Percentiles rank a stretch among this genome's conserved stretches.
Conservation (phyloP, 352 stramenopile species). For the Aphanomyces invadans region DNA sequence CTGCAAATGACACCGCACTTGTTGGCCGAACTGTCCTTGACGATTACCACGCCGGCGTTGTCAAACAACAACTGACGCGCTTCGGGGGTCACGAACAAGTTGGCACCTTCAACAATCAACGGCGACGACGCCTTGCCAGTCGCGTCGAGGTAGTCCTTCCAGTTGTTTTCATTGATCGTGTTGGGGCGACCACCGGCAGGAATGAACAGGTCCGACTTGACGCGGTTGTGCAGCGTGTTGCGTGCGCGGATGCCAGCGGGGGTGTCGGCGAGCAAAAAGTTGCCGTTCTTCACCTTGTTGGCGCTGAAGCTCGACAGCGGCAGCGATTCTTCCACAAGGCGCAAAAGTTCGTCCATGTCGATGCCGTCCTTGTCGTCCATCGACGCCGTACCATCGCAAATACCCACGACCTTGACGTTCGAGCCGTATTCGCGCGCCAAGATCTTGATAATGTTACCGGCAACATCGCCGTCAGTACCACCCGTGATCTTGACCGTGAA, state of each 20-base stretch:
- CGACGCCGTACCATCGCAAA: constrained; percentile 92
- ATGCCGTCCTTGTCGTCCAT: constrained; percentile 93
- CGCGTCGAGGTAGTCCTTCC: constrained; percentile 82
- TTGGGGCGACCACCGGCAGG: constrained; percentile 92
- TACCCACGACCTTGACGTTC: constrained; percentile 85
- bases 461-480: constrained; percentile 96
- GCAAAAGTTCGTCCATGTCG: constrained; percentile 85
- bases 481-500: constrained; percentile 97
- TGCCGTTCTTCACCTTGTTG: constrained; percentile 41
- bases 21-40: constrained; percentile 52
- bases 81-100: constrained; percentile 95
- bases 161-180: constrained; percentile 95
- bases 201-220: constrained; percentile 95
- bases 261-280: constrained; percentile 48
- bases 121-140: constrained; percentile 75
- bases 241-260: constrained; percentile 55
- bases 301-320: constrained; percentile 88
- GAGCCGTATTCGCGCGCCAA: constrained; percentile 90
- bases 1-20: constrained; percentile 81
- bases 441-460: constrained; percentile 98
- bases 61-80: constrained; percentile 68
- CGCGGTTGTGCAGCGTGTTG: constrained; percentile 52
- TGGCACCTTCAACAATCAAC: constrained; percentile 97
- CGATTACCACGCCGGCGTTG: constrained; percentile 25
- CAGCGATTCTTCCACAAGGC: constrained; percentile 82